phyloP scores from a whole-genome alignment of 2,329 filamentous ascomycete species.

The Domatiomyces catenatus region DNA sequence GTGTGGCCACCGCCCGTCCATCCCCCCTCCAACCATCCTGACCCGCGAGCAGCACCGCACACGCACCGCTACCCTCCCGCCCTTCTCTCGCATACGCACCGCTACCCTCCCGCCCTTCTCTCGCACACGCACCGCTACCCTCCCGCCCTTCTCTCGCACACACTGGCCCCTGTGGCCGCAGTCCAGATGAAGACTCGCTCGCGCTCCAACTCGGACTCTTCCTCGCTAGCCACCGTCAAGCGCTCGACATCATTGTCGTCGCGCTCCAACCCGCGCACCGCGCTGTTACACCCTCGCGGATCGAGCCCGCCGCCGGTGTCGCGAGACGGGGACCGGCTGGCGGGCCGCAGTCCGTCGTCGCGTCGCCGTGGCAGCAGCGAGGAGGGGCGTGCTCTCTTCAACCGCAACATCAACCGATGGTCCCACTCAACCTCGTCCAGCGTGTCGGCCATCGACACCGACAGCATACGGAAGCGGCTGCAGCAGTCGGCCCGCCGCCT shows the following conservation, averaged over 20 bases:
- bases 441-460: slow-evolving; percentile 20
- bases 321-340: slow-evolving; percentile 2
- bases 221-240: slow-evolving; percentile 28
- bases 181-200: slow-evolving; percentile 18
- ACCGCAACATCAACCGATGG: slow-evolving; percentile 39
- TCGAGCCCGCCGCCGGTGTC: slow-evolving; percentile 1
- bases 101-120: background rate
- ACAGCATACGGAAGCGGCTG: slow-evolving; percentile 5
- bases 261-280: slow-evolving; percentile 19
- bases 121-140: slow-evolving; percentile 2
- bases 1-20: background rate
- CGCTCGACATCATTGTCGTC: slow-evolving; percentile 25
- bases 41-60: slow-evolving; percentile 2
- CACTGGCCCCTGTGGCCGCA: slow-evolving; percentile 4
- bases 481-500: background rate
- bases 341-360: slow-evolving; percentile 5
- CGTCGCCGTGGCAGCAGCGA: slow-evolving; percentile 8
- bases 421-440: slow-evolving; percentile 42
- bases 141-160: slow-evolving; percentile 1
- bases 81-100: too few relatives aligned
- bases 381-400: slow-evolving; percentile 4
- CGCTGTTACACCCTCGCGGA: slow-evolving; percentile 6
- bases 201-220: slow-evolving; percentile 30
- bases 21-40: slow-evolving; percentile 1
- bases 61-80: slow-evolving; percentile 1